Base-by-base conservation (phyloP, 768 basidiomycete species). In the Suillus luteus region DNA sequence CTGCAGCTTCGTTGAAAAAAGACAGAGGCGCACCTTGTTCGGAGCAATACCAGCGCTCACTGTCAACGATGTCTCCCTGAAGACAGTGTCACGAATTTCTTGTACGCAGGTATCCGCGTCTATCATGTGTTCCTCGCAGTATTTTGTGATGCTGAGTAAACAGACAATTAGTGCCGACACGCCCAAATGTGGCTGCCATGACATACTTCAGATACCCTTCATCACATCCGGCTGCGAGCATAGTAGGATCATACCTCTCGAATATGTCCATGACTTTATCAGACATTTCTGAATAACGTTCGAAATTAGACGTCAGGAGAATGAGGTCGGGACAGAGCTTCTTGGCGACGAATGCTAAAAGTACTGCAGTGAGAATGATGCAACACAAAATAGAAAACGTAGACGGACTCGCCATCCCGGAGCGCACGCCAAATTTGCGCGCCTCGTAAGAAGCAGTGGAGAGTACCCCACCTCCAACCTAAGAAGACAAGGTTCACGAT, bases 21-120 rank as follows among this genome's bases (percentile, higher is more conserved):
- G 66, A 67, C 43, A 68, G 15, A 59, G 67, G 71, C 85, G 60
- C 71, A 95, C 95, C 83, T 91, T 92, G 77, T 96, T 99, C 1
- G 96, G 92, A 0, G 96, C 95, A 63, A 99, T 95, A 3, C 97
- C 97, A 37, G 95, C 96, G 68, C 93, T 95, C 60, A 92, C 94
- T 2, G 97, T 99, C 58, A 99, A 73, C 60, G 85, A 85, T 3
- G 96, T 98, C 75, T 91, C 91, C 19, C 80, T 80, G 61, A 88
- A 81, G 3, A 98, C 92, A 48, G 80, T 80, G 31, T 81, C 81
- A 27, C 97, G 82, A 78, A 99, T 90, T 66, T 90, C 82, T 59
- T 83, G 76, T 14, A 96, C 92, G 69, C 94, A 96, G 52, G 88
- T 87, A 37, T 86, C 87, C 0, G 90, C 83, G 2, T 82, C 81